Percentiles rank a stretch among this genome's conserved stretches.
phyloP scores from a whole-genome alignment of 441 rosid species.

The Croton laevigatus region DNA sequence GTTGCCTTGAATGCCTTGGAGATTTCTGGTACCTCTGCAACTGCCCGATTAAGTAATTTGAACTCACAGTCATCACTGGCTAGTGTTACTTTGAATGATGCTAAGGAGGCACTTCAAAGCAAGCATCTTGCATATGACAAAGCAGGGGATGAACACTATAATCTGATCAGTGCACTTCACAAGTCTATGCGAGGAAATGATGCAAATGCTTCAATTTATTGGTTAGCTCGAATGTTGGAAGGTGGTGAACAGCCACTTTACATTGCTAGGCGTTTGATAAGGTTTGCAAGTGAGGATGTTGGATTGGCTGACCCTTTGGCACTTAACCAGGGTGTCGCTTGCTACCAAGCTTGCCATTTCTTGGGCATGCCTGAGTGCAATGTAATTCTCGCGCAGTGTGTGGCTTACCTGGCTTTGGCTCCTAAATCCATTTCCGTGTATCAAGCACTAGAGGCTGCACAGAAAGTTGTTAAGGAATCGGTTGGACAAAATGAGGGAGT shows the following conservation, averaged over 20 bases:
- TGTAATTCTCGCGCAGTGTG: conserved; percentile 76
- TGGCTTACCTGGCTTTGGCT: conserved; percentile 52
- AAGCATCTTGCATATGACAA: conserved; percentile 80
- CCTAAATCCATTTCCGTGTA: conserved; percentile 70
- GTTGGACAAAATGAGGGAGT: conserved; percentile 80
- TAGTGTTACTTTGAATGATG: conserved; percentile 55
- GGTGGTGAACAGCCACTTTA: conserved; percentile 87
- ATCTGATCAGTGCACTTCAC: conserved; percentile 75
- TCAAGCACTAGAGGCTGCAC: conserved; percentile 64
- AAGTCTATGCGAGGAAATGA: conserved; percentile 86
- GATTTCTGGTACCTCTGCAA: conserved; percentile 58
- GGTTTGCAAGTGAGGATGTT: conserved; percentile 87
- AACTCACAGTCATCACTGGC: conserved; percentile 16
- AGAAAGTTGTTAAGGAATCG: conserved; percentile 59
- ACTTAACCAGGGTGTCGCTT: conserved; percentile 78
- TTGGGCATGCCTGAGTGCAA: conserved; percentile 84
- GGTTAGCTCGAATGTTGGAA: conserved; percentile 81
- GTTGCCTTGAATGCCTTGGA: conserved; percentile 77
- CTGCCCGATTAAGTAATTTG: conserved; percentile 29
- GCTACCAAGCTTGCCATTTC: conserved; percentile 90
- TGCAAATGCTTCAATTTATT: conserved; percentile 76
- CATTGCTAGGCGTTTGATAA: conserved; percentile 70
- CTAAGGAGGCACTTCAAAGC: conserved; percentile 74
- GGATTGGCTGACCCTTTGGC: conserved; percentile 81
- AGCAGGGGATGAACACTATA: conserved; percentile 83